Evolutionary conservation across 2,329 filamentous ascomycete genomes (phyloP), one percentile per base, ranked within the genome.

Genomic region (Stemphylium lycopersici): DNA sequence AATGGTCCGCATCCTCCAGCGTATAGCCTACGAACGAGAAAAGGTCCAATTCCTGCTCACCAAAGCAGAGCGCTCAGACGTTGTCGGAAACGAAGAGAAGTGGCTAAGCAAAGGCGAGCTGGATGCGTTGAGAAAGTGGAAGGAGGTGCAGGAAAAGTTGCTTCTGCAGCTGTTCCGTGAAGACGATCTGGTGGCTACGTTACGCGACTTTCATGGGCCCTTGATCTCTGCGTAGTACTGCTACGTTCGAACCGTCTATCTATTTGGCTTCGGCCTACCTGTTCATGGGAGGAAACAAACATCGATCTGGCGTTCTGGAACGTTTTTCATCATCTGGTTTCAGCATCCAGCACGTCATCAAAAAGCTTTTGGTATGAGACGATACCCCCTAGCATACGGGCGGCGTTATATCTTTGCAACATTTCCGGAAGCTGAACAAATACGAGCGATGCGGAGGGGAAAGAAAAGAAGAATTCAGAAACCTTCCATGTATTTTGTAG

Each of bases 1-100:
- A 24, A 96, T 98, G 90, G 83, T 91, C 13, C 86, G 93, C 52
- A 90, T 89, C 59, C 74, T 97, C 43, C 90, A 96, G 73, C 88
- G 92, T 20, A 83, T 96, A 20, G 84, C 87, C 32, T 85, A 90
- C 24, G 91, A 97, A 74, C 85, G 90, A 34, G 83, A 85, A 44
- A 86, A 86, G 60, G 84, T 91, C 53, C 84, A 86, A 59, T 85
- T 87, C 48, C 86, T 96, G 20, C 81, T 98, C 26, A 84, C 88
- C 24, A 90, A 96, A 72, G 88, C 91, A 1, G 89, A 95, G 69
- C 87, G 95, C 46, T 89, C 87, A 18, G 93, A 98, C 72, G 90
- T 97, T 22, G 87, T 90, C 67, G 91, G 90, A 3, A 87, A 90
- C 58, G 90, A 96, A 74, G 87, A 95, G 66, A 87, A 91, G 56